Conservation (phyloP, 2,329 filamentous ascomycete species). For the Stachybotrys elegans region DNA sequence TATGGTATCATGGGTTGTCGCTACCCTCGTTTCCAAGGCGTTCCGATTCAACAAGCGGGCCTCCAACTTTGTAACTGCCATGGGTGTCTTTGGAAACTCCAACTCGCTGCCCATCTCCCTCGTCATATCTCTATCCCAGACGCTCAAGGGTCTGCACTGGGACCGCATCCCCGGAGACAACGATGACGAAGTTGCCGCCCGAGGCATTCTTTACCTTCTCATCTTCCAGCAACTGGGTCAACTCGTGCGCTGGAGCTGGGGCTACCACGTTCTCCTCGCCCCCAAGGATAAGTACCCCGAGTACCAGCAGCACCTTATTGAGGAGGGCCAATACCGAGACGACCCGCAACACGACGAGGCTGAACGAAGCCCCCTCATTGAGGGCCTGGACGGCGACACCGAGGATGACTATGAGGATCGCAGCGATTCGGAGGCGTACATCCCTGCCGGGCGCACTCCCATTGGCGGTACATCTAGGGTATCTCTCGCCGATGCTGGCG, state of each 20-base stretch:
- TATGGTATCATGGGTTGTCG: conserved; percentile 75
- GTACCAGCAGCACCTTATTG: conserved; percentile 49
- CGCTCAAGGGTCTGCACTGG: conserved; percentile 89
- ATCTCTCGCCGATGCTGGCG: conserved; percentile 44
- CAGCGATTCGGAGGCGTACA: conserved; percentile 42
- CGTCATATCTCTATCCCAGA: conserved; percentile 89
- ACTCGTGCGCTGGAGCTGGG: conserved; percentile 95
- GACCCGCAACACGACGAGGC: conserved; percentile 35
- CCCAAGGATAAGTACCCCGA: conserved; percentile 70
- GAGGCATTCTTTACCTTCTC: conserved; percentile 90
- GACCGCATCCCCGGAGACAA: conserved; percentile 86
- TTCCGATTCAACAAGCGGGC: conserved; percentile 82
- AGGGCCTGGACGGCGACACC: conserved; percentile 27
- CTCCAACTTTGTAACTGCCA: conserved; percentile 91
- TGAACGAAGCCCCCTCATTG: conserved; percentile 40
- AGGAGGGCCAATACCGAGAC: conserved; percentile 57
- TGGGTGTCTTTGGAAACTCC: conserved; percentile 97
- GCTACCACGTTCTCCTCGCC: conserved; percentile 89
- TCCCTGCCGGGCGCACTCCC: conserved; percentile 53
- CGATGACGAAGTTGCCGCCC: conserved; percentile 87
- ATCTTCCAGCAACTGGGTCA: conserved; percentile 98
- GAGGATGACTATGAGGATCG: conserved; percentile 32
- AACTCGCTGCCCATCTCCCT: conserved; percentile 97
- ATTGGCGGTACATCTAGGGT: conserved; percentile 43
- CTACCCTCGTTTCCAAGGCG: conserved; percentile 62